Evolutionary conservation across 1,284 basidiomycete species (phyloP), one percentile per base, ranked within the genome.

Genomic region (Hymenochaete sp.): DNA sequence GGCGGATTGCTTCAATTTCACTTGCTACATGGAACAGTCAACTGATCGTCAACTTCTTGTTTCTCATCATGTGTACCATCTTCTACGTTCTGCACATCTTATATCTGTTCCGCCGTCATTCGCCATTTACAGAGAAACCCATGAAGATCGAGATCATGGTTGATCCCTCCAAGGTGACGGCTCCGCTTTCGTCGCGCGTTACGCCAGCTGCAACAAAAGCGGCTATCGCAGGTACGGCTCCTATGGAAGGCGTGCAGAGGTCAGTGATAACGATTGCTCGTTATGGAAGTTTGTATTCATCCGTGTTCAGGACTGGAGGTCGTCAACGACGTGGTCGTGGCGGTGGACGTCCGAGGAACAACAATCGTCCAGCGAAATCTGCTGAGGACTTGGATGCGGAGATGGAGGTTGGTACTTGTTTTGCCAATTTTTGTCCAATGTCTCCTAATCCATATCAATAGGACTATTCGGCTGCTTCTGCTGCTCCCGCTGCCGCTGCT

Each of bases 61-160:
- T 45, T 45, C 21, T 24, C 45, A 42, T n/a, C 42, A 47, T 48
- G 31, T 35, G 28, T 27, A 22, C 27, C 36, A 19, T 28, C 31
- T n/a, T 26, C 14, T 27, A 32, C 13, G 22, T 31, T 27, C 27
- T 13, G 10, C 38, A 6, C 19, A 18, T 8, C 16, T 19, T 8
- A 14, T 14, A 8, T 11, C 36, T 48, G 46, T 25, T 21, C 31
- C 50, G 49, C 49, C 56, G 45, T 45, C 54, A 25, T 48, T 48
- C 52, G 29, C 31, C 14, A 16, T 43, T 21, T 26, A 66, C 70
- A 96, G 92, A 93, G 75, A 88, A 89, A 58, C 88, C 93, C 21
- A 95, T 98, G 88, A 95, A 93, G 74, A 93, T 98, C 54, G 95
- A 98, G 73, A 91, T 98, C 52, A 81, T 97, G 38, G 77, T 97